Evolutionary conservation across 495 filamentous ascomycete genomes (phyloP).

Genomic region (Annulohypoxylon nitens): DNA sequence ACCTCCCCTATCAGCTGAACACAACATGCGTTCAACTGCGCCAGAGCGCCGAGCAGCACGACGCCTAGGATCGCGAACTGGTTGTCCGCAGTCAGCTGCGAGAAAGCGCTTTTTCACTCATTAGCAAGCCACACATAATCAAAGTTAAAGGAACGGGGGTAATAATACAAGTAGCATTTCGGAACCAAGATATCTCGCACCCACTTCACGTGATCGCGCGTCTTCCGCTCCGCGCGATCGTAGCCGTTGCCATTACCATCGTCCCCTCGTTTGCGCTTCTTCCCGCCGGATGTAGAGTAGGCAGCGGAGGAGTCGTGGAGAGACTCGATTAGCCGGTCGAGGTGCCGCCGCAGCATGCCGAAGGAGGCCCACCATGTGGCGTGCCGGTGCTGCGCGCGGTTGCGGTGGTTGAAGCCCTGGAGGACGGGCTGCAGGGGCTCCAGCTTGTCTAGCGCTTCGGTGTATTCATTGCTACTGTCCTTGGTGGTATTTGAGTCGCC

Average conservation of each 20-base stretch:
- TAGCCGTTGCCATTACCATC: slow-evolving; percentile 35
- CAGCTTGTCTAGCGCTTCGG: slow-evolving; percentile 44
- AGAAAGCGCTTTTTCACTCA: slow-evolving; percentile 68
- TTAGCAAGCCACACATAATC: not conserved
- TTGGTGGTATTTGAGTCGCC: not conserved
- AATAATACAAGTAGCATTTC: slow-evolving; percentile 50
- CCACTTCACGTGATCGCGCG: slow-evolving; percentile 49
- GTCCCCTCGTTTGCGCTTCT: slow-evolving; percentile 37
- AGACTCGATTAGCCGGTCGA: slow-evolving; percentile 64
- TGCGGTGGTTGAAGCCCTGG: slow-evolving; percentile 77
- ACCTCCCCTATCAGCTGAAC: slow-evolving; percentile 36
- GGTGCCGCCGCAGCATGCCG: slow-evolving; percentile 72
- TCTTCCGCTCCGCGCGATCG: slow-evolving; percentile 36
- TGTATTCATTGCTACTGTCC: slow-evolving; percentile 9
- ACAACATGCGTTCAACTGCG: slow-evolving; percentile 67
- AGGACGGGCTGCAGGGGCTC: slow-evolving; percentile 62
- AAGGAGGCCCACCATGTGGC: slow-evolving; percentile 81
- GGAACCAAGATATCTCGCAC: slow-evolving; percentile 53
- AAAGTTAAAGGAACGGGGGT: not conserved
- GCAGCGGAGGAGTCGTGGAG: slow-evolving; percentile 49
- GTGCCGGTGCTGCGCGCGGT: slow-evolving; percentile 82
- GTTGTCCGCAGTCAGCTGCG: slow-evolving; percentile 74
- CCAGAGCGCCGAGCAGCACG: slow-evolving; percentile 74
- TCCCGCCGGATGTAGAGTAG: slow-evolving; percentile 32
- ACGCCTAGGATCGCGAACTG: slow-evolving; percentile 86